A percentile compares a stretch with the other conserved stretches of the same genome.
Evolutionary conservation across 495 filamentous ascomycete species (phyloP).

Genomic region (Hypoxylon perforatum): DNA sequence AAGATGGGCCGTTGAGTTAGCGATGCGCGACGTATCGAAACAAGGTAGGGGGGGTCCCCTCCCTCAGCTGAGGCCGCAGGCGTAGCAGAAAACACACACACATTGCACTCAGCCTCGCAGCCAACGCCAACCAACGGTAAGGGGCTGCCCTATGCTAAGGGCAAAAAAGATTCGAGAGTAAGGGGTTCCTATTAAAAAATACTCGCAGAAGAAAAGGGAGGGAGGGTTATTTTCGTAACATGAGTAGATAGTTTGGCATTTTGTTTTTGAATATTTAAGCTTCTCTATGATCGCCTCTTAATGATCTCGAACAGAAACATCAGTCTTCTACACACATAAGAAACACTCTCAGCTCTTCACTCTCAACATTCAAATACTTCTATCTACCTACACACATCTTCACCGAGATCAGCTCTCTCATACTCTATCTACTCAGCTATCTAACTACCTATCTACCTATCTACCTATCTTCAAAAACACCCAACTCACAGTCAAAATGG

Average conservation of each 20-base stretch:
- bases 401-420: conserved; percentile 3
- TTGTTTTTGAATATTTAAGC: conserved; percentile 29
- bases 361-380: conserved; percentile 7
- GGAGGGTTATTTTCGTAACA: not conserved
- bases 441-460: too few species aligned
- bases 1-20: conserved; percentile 3
- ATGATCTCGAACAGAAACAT: conserved; percentile 21
- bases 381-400: too few species aligned
- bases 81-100: conserved; percentile 34
- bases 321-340: not conserved
- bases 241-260: not conserved
- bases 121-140: conserved; percentile 24
- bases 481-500: conserved; percentile 47
- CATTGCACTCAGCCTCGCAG: conserved; percentile 35
- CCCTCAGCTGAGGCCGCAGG: conserved; percentile 35
- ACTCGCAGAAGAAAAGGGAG: not conserved
- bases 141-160: too few species aligned
- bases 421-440: conserved; percentile 2
- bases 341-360: conserved; percentile 5
- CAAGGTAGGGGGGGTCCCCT: conserved; percentile 10
- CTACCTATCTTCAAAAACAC: not conserved
- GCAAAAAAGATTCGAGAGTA: conserved; percentile 5
- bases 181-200: not conserved
- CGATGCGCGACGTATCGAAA: conserved; percentile 38
- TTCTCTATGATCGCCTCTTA: conserved; percentile 30